phyloP scores from a whole-genome alignment of 225 moss, liverwort and hornwort species.

The Marchantia polymorpha region DNA sequence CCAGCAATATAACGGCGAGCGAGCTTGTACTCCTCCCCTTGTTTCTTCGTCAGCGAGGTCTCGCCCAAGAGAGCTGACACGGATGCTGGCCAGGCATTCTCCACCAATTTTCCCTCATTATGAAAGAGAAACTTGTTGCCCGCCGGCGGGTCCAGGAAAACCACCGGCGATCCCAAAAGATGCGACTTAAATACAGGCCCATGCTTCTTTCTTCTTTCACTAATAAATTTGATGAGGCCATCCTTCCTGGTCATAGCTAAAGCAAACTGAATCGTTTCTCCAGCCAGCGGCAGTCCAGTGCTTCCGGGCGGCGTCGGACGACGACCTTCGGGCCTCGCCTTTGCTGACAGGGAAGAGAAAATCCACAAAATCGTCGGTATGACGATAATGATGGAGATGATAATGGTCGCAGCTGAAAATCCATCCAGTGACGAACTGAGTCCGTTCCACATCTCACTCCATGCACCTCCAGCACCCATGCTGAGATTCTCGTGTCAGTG shows the following conservation, averaged over 20 bases:
- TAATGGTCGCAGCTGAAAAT: too few relatives aligned
- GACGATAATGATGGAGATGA: too few relatives aligned
- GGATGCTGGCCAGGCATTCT: conserved; percentile 27
- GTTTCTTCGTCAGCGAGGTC: neutral
- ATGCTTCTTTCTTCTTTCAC: conserved; percentile 26
- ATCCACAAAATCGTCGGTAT: neutral
- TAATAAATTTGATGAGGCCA: neutral
- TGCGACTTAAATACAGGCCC: conserved; percentile 20
- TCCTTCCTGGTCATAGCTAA: neutral
- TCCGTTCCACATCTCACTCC: too few relatives aligned
- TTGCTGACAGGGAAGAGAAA: neutral
- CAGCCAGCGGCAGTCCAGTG: conserved; percentile 41
- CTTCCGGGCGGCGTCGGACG: conserved; percentile 41
- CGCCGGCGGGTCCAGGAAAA: neutral
- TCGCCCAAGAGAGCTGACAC: neutral
- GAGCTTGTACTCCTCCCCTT: conserved; percentile 1
- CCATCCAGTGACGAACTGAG: too few relatives aligned
- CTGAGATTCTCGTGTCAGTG: too few relatives aligned
- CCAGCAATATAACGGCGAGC: neutral
- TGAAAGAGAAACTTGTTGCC: conserved; percentile 10
- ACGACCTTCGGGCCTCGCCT: neutral
- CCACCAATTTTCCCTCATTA: conserved; percentile 51
- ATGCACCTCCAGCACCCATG: too few relatives aligned
- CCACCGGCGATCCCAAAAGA: neutral
- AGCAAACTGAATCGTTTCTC: conserved; percentile 28